Percentiles rank a stretch among this genome's conserved stretches.
phyloP scores from a whole-genome alignment of 768 basidiomycete genomes.

The Strobilomyces echinocephalus region DNA sequence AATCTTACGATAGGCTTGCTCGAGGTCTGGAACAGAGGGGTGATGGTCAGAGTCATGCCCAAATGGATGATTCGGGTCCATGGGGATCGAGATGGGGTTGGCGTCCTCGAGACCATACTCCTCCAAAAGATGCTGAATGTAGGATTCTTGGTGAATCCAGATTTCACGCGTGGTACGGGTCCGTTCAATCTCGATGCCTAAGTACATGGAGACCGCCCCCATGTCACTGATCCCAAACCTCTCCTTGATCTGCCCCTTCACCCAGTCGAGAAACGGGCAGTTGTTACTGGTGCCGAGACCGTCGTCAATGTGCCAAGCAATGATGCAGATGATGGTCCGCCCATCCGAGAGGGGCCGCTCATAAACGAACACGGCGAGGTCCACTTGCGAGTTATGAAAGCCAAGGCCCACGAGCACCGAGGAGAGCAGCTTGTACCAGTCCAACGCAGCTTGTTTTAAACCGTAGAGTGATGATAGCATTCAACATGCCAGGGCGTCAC shows the following conservation, averaged over 20 bases:
- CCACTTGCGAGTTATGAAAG: neutral
- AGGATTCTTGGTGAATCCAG: neutral
- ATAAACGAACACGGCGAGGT: neutral
- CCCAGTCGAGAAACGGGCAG: neutral
- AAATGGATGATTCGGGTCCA: neutral
- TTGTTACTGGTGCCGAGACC: neutral
- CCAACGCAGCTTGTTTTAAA: neutral
- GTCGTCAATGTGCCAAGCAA: constrained; percentile 11
- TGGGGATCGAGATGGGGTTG: neutral
- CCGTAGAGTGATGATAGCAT: neutral
- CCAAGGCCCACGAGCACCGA: rapidly evolving
- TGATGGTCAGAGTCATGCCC: neutral
- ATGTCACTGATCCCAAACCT: neutral
- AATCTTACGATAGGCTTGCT: neutral
- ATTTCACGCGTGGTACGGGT: neutral
- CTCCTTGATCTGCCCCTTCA: neutral
- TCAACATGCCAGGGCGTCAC: neutral
- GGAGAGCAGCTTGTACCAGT: neutral
- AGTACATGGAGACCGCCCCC: neutral
- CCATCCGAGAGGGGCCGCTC: neutral
- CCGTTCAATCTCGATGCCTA: neutral
- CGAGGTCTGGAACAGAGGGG: neutral
- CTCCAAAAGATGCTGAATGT: neutral
- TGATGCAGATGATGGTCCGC: constrained; percentile 3
- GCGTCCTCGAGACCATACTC: neutral